A percentile compares a stretch with the other conserved stretches of the same genome.
phyloP scores from a whole-genome alignment of 768 basidiomycete species.

The Pleurotus platypus region DNA sequence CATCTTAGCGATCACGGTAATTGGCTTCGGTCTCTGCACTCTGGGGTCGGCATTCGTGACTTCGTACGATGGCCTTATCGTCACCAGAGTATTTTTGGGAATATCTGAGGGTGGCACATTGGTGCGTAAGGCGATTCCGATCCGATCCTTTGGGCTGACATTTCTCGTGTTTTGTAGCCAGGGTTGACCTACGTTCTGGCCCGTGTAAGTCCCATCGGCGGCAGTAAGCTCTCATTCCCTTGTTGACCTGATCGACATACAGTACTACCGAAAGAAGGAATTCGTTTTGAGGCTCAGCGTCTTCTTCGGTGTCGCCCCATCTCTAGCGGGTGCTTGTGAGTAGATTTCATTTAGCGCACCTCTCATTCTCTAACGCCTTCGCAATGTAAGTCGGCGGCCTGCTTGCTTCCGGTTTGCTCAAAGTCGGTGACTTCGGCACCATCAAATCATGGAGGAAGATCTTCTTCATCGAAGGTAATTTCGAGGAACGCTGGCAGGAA shows the following conservation, averaged over 20 bases:
- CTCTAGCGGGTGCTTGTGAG: slow-evolving; percentile 33
- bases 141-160: background rate
- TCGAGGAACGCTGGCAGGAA: background rate
- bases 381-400: slow-evolving; percentile 23
- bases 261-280: slow-evolving; percentile 34
- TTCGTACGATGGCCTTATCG: slow-evolving; percentile 28
- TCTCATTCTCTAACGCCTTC: background rate
- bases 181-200: slow-evolving; percentile 36
- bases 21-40: slow-evolving; percentile 32
- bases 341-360: background rate
- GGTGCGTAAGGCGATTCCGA: slow-evolving; percentile 19
- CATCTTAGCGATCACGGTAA: slow-evolving; percentile 33
- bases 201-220: slow-evolving; percentile 22
- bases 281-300: slow-evolving; percentile 31
- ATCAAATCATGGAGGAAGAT: slow-evolving; percentile 33
- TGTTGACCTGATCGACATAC: slow-evolving; percentile 1
- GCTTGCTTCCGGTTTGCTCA: slow-evolving; percentile 33
- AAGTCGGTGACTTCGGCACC: slow-evolving; percentile 25
- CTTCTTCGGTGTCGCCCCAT: slow-evolving; percentile 30
- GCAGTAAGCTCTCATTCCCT: background rate
- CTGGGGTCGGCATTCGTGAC: slow-evolving; percentile 37
- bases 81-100: slow-evolving; percentile 35
- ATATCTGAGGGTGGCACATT: slow-evolving; percentile 40
- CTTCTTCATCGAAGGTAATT: slow-evolving; percentile 26
- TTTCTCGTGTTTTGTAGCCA: slow-evolving; percentile 19